Percentiles rank a stretch among this genome's conserved stretches.
phyloP scores from a whole-genome alignment of 805 yeast genomes.

The Kuraishia cidri region DNA sequence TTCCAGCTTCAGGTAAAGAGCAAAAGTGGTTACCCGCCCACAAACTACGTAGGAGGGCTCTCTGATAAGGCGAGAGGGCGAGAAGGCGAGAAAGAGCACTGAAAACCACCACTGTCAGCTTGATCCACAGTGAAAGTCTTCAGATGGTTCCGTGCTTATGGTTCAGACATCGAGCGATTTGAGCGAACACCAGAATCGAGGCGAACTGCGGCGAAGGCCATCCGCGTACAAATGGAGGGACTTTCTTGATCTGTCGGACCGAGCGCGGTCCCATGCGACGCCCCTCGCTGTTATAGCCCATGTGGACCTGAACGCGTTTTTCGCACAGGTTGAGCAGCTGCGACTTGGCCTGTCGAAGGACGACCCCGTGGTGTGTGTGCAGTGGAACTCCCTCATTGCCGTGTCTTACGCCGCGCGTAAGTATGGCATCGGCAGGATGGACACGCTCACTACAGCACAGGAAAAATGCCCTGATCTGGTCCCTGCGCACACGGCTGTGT shows the following conservation, averaged over 20 bases:
- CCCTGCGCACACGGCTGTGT: constrained; percentile 90
- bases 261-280: constrained; percentile 40
- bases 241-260: constrained; percentile 36
- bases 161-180: too few relatives aligned
- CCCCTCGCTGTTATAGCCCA: constrained; percentile 78
- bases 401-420: constrained; percentile 85
- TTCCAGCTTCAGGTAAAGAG: too few relatives aligned
- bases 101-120: too few relatives aligned
- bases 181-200: too few relatives aligned
- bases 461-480: constrained; percentile 69
- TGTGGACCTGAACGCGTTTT: constrained; percentile 90
- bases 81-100: too few relatives aligned
- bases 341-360: constrained; percentile 53
- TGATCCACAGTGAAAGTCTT: too few relatives aligned
- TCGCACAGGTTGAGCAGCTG: constrained; percentile 87
- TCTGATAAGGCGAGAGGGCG: too few relatives aligned
- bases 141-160: too few relatives aligned
- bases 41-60: too few relatives aligned
- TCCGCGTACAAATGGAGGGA: constrained; percentile 42
- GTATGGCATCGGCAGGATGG: constrained; percentile 77
- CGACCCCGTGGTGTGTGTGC: constrained; percentile 90
- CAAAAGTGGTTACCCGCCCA: too few relatives aligned
- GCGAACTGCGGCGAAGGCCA: too few relatives aligned
- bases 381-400: constrained; percentile 87
- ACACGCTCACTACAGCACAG: constrained; percentile 55